Conservation (phyloP, 257 asterid species). For the Rhazya stricta region DNA sequence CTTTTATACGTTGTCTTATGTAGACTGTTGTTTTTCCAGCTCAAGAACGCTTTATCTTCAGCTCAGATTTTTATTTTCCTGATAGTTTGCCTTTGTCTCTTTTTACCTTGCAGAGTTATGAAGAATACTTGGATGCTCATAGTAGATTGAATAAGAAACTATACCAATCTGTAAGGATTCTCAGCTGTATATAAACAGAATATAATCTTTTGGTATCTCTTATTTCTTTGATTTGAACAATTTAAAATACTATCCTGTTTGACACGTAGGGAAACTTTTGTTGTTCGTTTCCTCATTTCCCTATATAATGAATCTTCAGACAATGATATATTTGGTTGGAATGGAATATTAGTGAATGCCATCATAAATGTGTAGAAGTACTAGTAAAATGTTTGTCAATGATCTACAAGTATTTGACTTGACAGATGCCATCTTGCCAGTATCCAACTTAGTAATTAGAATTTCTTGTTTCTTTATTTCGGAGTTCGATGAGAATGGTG, state of each 20-base stretch:
- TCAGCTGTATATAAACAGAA: slow-evolving; percentile 2
- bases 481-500: background rate
- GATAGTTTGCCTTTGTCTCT: slow-evolving; percentile 17
- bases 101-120: slow-evolving; percentile 71
- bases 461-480: background rate
- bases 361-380: background rate
- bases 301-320: background rate
- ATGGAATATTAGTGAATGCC: background rate
- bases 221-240: background rate
- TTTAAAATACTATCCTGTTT: background rate
- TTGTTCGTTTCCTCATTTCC: background rate
- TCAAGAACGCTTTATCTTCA: background rate
- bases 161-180: slow-evolving; percentile 53
- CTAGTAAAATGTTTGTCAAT: background rate
- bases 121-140: slow-evolving; percentile 89
- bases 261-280: background rate
- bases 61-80: slow-evolving; percentile 22
- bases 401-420: background rate
- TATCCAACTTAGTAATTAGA: too few species aligned
- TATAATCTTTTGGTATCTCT: background rate
- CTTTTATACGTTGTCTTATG: background rate
- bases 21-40: background rate
- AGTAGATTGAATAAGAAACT: slow-evolving; percentile 44
- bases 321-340: background rate
- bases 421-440: background rate